Percentiles rank a stretch among this genome's conserved stretches.
Conservation (phyloP, 1,284 basidiomycete genomes). For the Retiboletus flavoniger region DNA sequence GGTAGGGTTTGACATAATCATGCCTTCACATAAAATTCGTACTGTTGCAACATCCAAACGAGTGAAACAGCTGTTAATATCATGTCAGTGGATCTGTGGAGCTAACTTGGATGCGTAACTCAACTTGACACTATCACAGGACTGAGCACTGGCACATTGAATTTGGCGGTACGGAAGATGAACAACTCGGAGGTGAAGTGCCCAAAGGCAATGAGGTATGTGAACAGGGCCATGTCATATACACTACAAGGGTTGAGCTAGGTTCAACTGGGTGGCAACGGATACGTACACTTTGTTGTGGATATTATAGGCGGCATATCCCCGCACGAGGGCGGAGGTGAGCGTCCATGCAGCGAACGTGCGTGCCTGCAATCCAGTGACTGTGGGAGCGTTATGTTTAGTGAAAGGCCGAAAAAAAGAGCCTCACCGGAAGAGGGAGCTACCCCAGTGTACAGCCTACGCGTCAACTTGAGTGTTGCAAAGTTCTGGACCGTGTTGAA, state of each 20-base stretch:
- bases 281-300: conserved; percentile 67
- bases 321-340: conserved; percentile 75
- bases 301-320: conserved; percentile 87
- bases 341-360: conserved; percentile 90
- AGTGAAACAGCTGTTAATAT: conserved; percentile 58
- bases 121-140: conserved; percentile 88
- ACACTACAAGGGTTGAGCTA: conserved; percentile 50
- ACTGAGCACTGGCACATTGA: conserved; percentile 64
- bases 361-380: conserved; percentile 80
- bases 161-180: conserved; percentile 76
- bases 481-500: conserved; percentile 89
- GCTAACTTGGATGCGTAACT: conserved; percentile 33
- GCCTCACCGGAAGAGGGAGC: conserved; percentile 44
- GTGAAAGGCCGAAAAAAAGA: not conserved
- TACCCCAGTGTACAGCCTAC: conserved; percentile 70
- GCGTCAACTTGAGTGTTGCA: conserved; percentile 72
- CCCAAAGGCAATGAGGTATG: conserved; percentile 85
- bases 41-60: conserved; percentile 81
- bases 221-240: conserved; percentile 85
- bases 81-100: conserved; percentile 10
- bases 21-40: conserved; percentile 61
- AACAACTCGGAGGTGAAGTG: conserved; percentile 89
- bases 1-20: conserved; percentile 22
- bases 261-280: not conserved
- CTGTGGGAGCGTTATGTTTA: conserved; percentile 41